phyloP scores from a whole-genome alignment of 768 basidiomycete species.

The Lenzites betulinus region DNA sequence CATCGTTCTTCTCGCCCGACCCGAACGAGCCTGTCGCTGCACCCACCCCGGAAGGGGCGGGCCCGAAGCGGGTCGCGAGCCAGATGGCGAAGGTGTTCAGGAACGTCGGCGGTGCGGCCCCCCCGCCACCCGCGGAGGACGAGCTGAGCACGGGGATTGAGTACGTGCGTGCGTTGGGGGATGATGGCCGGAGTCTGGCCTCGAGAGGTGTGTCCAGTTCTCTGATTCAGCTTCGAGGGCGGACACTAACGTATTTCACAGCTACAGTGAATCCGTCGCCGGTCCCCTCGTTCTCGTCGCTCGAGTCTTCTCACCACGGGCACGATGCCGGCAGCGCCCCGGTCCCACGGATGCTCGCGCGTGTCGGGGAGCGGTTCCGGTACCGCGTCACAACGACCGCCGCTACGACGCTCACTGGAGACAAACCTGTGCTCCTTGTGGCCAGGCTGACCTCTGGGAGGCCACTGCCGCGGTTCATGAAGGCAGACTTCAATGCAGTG shows the following conservation, averaged over 20 bases:
- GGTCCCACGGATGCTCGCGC: slow-evolving; percentile 48
- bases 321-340: slow-evolving; percentile 33
- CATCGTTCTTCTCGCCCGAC: slow-evolving; percentile 24
- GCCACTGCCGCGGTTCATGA: slow-evolving; percentile 57
- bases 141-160: slow-evolving; percentile 70
- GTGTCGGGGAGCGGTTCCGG: slow-evolving; percentile 59
- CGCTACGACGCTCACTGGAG: slow-evolving; percentile 31
- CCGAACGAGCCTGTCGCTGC: not conserved
- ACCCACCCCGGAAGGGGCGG: slow-evolving; percentile 17
- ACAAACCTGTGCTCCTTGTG: slow-evolving; percentile 34
- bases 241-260: not conserved
- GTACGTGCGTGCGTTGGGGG: slow-evolving; percentile 71
- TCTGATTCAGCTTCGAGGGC: slow-evolving; percentile 23
- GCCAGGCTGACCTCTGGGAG: slow-evolving; percentile 53
- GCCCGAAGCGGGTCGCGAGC: slow-evolving; percentile 51
- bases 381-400: slow-evolving; percentile 47
- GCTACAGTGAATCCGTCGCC: slow-evolving; percentile 29
- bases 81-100: slow-evolving; percentile 65
- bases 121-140: slow-evolving; percentile 44
- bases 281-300: slow-evolving; percentile 58
- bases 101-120: slow-evolving; percentile 31
- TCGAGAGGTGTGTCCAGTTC: slow-evolving; percentile 27
- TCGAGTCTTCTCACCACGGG: slow-evolving; percentile 58
- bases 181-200: slow-evolving; percentile 38
- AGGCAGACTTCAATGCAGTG: slow-evolving; percentile 46